Conservation (phyloP, 148 eudicot genomes). For the Heliosperma pusillum region DNA sequence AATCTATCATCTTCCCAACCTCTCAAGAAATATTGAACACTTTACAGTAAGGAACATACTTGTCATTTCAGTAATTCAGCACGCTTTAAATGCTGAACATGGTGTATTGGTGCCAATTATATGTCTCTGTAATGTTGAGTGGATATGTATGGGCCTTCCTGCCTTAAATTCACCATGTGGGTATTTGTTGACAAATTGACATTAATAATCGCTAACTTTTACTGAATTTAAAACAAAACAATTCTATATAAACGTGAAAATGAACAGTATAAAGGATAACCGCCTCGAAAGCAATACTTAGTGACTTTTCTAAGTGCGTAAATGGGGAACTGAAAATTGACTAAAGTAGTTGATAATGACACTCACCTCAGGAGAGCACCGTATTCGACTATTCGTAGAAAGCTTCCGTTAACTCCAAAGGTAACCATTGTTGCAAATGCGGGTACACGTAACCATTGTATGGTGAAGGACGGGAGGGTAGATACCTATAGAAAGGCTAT, state of each 20-base stretch:
- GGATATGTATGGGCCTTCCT: background rate
- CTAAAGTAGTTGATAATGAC: background rate
- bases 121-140: background rate
- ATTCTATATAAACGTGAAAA: background rate
- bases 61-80: background rate
- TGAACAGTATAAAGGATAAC: background rate
- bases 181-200: constrained; percentile 10
- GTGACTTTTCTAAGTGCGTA: background rate
- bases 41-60: background rate
- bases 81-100: constrained; percentile 24
- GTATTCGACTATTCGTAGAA: too few relatives aligned
- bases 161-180: constrained; percentile 17
- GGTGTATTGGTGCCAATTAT: background rate
- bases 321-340: background rate
- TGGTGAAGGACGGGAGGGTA: too few relatives aligned
- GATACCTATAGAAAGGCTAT: too few relatives aligned
- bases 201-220: constrained; percentile 3
- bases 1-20: constrained; percentile 17
- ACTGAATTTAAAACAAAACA: background rate
- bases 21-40: background rate
- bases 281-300: background rate
- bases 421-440: too few relatives aligned
- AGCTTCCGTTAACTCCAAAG: too few relatives aligned
- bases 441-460: too few relatives aligned
- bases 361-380: too few relatives aligned